Base-by-base conservation (phyloP, 345 rosid genomes). In the Orychophragmus violaceus region DNA sequence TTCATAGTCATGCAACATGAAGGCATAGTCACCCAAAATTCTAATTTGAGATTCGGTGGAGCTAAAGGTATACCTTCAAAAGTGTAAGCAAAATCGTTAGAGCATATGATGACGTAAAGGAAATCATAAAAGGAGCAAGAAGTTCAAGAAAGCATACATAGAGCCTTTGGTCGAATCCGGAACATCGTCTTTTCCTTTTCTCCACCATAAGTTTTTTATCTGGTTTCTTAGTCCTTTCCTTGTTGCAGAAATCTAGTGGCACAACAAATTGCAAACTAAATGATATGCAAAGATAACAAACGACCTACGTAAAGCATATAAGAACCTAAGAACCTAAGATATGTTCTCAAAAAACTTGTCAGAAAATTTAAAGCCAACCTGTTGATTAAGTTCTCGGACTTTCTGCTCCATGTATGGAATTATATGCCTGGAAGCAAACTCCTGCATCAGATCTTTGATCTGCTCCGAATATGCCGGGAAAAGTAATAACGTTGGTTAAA, bases 391-490 rank as follows among this genome's bases (percentile, higher is more conserved):
- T 59, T 80, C 70, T 53, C 96, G 93, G 44, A 94, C 87, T 84
- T 85, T 88, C 76, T 88, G 89, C 84, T 94, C 99, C 97, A 94
- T 91, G 80, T 82, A 86, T 36, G 99, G 99, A 81, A 94, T 91
- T 69, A 88, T 71, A 73, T 87, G 83, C 66, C 87, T 94, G 53
- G 99, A 88, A 59, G 99, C 74, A 76, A 94, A 75, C 74, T 94
- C 95, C 79, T 90, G 99, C 84, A 85, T 81, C 69, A 84, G 68
- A 82, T 83, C 87, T 81, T 85, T 89, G 69, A 94, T 82, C 99
- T 94, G 86, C 65, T 77, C 60, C 78, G 64, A 46, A 63, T 68
- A 74, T 49, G 44, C 62, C 58, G 71, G 64, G 61, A 30, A 66
- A 63, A 35, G 48, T 55, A 74, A 67, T 36, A 51, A 27, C 6